These are phyloP conservation scores for Penicillium desertorum DNA, from an alignment of 495 filamentous ascomycete genomes.

Conservation along the genomic window DNA sequence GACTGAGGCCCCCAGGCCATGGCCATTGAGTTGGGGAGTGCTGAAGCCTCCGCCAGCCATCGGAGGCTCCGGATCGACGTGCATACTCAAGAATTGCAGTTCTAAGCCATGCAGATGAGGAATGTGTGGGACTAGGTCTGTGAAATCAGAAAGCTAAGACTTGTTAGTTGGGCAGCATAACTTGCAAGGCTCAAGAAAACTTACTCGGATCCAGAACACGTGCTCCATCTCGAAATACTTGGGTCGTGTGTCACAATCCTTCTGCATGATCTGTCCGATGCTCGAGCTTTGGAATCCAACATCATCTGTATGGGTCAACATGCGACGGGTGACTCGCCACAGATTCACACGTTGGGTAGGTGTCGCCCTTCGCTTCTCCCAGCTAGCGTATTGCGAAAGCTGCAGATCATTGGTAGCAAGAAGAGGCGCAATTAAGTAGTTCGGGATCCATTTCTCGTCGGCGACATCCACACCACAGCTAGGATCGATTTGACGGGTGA, in stretches of 20 bases:
- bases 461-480: conserved; percentile 40
- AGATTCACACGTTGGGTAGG: conserved; percentile 49
- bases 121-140: conserved; percentile 67
- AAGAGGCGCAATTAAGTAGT: conserved; percentile 71
- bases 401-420: conserved; percentile 74
- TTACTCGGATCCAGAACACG: conserved; percentile 77
- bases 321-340: conserved; percentile 54
- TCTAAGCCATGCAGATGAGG: conserved; percentile 65
- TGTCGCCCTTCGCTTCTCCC: conserved; percentile 57
- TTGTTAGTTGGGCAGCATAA: conserved; percentile 24
- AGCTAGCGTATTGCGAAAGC: conserved; percentile 69
- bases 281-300: conserved; percentile 36
- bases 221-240: conserved; percentile 58
- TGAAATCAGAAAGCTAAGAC: conserved; percentile 66
- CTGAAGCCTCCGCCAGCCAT: conserved; percentile 1
- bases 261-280: conserved; percentile 46
- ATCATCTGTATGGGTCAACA: conserved; percentile 49
- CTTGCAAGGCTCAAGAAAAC: conserved; percentile 12
- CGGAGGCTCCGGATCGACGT: conserved; percentile 45
- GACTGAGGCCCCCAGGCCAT: conserved; percentile 23
- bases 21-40: conserved; percentile 36
- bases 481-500: conserved; percentile 49
- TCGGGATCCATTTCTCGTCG: conserved; percentile 72
- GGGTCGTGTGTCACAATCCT: conserved; percentile 48
- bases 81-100: conserved; percentile 51